Conservation (phyloP, 257 asterid genomes). For the Fraxinus anomala region DNA sequence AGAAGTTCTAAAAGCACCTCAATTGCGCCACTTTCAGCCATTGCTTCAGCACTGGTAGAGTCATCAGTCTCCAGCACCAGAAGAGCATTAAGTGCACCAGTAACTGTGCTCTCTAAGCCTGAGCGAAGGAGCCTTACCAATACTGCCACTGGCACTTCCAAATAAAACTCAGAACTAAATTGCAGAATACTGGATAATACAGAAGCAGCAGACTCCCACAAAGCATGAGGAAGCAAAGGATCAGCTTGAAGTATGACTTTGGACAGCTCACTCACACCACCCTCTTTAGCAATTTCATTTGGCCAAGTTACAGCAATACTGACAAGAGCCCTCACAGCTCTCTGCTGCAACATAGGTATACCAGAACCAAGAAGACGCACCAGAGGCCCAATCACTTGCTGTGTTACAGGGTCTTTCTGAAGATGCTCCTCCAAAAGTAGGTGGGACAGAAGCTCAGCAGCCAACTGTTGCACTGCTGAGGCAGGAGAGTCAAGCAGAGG, state of each 20-base stretch:
- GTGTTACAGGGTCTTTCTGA: conserved; percentile 81
- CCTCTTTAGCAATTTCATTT: conserved; percentile 95
- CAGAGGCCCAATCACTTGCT: conserved; percentile 86
- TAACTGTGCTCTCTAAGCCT: conserved; percentile 76
- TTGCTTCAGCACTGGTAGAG: conserved; percentile 93
- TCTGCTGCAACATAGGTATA: conserved; percentile 83
- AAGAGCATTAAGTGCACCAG: conserved; percentile 93
- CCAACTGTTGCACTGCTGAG: conserved; percentile 93
- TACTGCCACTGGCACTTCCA: conserved; percentile 99
- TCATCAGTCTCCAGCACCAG: conserved; percentile 92
- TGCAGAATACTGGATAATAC: conserved; percentile 87
- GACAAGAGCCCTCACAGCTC: conserved; percentile 92
- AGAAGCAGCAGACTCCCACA: conserved; percentile 98
- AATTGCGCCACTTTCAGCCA: conserved; percentile 99
- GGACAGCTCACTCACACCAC: conserved; percentile 92
- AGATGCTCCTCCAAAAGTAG: conserved; percentile 89
- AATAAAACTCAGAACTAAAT: conserved; percentile 84
- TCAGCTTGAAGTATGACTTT: conserved; percentile 85
- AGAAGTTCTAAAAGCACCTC: conserved; percentile 94
- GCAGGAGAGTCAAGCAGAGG: conserved; percentile 95
- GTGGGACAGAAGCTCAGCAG: conserved; percentile 94
- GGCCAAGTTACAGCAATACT: conserved; percentile 81
- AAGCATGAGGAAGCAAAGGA: conserved; percentile 74
- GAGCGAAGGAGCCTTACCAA: conserved; percentile 87
- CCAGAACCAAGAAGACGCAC: conserved; percentile 89